Conservation (phyloP, 352 stramenopile genomes). For the Aphanomyces invadans region DNA sequence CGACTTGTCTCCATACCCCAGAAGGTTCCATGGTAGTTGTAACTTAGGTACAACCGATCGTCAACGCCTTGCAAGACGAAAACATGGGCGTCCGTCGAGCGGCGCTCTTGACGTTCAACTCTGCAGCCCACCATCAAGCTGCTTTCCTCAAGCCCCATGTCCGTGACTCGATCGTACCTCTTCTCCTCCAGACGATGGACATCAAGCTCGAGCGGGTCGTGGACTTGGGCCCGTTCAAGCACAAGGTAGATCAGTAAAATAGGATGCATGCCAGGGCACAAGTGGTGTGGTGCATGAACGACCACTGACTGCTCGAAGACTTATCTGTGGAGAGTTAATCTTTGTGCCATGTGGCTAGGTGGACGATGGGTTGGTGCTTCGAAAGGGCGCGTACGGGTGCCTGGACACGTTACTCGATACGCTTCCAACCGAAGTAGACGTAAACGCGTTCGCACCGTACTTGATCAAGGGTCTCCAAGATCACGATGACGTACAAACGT, state of each 20-base stretch:
- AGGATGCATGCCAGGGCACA: too few relatives aligned
- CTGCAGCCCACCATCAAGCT: constrained; percentile 91
- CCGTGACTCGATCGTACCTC: constrained; percentile 84
- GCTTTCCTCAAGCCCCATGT: constrained; percentile 66
- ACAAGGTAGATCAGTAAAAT: constrained; percentile 73
- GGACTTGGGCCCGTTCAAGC: constrained; percentile 98
- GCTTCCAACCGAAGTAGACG: constrained; percentile 88
- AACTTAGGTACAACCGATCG: constrained; percentile 82
- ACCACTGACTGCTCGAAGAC: too few relatives aligned
- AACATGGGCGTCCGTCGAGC: constrained; percentile 93
- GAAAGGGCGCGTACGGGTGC: constrained; percentile 90
- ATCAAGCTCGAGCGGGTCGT: constrained; percentile 95
- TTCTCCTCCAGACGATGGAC: constrained; percentile 77
- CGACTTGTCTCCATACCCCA: constrained; percentile 30
- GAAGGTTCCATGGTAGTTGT: constrained; percentile 40
- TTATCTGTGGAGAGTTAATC: too few relatives aligned
- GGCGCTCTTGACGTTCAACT: constrained; percentile 94
- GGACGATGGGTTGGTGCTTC: constrained; percentile 76
- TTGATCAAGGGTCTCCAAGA: constrained; percentile 85
- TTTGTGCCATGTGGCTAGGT: too few relatives aligned
- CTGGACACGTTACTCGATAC: constrained; percentile 94
- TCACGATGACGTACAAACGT: constrained; percentile 96
- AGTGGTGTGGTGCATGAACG: too few relatives aligned
- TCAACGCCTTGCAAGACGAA: constrained; percentile 90
- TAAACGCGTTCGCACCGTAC: constrained; percentile 89